Evolutionary conservation across 306 rosid species (phyloP).

Genomic region (Corylus americana): DNA sequence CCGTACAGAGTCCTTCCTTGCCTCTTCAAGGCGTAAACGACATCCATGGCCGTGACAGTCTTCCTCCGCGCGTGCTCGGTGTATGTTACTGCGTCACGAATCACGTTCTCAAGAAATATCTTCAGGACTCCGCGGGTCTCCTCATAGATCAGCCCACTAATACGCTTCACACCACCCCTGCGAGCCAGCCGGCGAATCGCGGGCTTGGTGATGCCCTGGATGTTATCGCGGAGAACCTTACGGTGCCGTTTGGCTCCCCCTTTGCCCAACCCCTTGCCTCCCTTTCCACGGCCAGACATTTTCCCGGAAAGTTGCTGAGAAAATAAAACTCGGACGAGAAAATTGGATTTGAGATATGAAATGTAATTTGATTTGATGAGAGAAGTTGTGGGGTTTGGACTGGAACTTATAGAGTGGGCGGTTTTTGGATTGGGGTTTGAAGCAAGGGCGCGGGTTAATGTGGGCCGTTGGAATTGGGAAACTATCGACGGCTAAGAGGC

Average conservation of each 20-base stretch:
- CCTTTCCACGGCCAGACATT: constrained; percentile 66
- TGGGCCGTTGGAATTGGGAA: constrained; percentile 13
- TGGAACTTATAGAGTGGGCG: constrained; percentile 13
- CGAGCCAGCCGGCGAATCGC: constrained; percentile 59
- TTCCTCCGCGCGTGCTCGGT: constrained; percentile 53
- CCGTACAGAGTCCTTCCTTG: constrained; percentile 58
- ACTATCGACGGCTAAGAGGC: constrained; percentile 8
- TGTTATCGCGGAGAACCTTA: constrained; percentile 56
- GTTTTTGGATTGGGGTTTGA: not conserved
- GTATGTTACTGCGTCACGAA: constrained; percentile 55
- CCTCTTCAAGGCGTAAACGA: constrained; percentile 52
- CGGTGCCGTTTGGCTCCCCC: constrained; percentile 62
- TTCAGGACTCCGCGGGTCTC: constrained; percentile 54
- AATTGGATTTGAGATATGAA: rapidly evolving
- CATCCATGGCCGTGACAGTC: constrained; percentile 58
- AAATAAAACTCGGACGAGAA: no score
- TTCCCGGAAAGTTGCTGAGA: not conserved
- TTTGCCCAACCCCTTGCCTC: constrained; percentile 63
- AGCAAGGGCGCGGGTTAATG: constrained; percentile 1
- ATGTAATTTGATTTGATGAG: not conserved
- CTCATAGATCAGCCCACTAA: constrained; percentile 54
- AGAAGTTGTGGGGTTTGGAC: rapidly evolving
- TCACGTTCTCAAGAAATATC: constrained; percentile 53
- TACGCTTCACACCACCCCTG: constrained; percentile 53
- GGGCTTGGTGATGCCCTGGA: constrained; percentile 57